Conservation (phyloP, 768 basidiomycete genomes). For the Leccinellum albellum region DNA sequence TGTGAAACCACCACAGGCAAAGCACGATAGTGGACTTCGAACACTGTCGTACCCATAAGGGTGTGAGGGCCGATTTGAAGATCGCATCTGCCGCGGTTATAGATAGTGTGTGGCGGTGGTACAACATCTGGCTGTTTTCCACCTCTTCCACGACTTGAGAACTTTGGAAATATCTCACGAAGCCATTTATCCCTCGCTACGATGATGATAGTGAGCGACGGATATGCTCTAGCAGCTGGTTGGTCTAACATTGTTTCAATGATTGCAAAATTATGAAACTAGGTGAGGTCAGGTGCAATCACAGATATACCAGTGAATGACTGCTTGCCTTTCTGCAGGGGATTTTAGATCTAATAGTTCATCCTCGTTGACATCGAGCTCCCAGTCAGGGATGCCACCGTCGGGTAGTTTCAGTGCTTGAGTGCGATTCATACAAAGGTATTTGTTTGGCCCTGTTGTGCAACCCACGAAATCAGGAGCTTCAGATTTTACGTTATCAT, state of each 20-base stretch:
- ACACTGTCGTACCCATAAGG: constrained; percentile 65
- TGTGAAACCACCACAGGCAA: constrained; percentile 22
- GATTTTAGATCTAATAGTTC: constrained; percentile 40
- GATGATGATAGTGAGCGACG: constrained; percentile 13
- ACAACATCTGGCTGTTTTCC: constrained; percentile 50
- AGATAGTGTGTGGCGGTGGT: constrained; percentile 65
- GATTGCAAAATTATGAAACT: constrained; percentile 66
- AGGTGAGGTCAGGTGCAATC: constrained; percentile 6
- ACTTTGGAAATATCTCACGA: constrained; percentile 60
- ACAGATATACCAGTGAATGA: not conserved
- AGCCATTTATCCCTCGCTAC: constrained; percentile 74
- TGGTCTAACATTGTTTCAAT: constrained; percentile 59
- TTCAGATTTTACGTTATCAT: not conserved
- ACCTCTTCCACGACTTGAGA: constrained; percentile 61
- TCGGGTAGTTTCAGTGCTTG: constrained; percentile 46
- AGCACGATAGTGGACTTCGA: constrained; percentile 67
- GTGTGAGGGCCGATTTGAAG: constrained; percentile 73
- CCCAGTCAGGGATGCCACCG: constrained; percentile 59
- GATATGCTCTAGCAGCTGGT: constrained; percentile 9
- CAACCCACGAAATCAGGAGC: not conserved
- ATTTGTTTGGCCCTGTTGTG: constrained; percentile 29
- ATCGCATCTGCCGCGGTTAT: constrained; percentile 63
- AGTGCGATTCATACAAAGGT: constrained; percentile 23
- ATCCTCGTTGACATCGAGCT: constrained; percentile 44
- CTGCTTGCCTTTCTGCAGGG: constrained; percentile 54